Evolutionary conservation across 1,284 basidiomycete species (phyloP).

Genomic region (Abortiporus biennis): DNA sequence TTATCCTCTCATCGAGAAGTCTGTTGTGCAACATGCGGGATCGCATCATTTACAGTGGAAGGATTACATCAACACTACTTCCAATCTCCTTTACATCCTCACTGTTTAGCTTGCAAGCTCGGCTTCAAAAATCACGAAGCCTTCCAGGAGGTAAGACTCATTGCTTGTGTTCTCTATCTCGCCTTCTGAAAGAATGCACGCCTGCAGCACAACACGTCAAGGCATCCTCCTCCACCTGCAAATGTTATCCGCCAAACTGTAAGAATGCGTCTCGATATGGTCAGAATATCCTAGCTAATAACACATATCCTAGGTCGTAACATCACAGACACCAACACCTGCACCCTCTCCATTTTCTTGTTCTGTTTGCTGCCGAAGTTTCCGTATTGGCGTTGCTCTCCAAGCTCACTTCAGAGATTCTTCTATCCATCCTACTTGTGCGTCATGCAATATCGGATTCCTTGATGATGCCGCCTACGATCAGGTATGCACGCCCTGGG

Average conservation of each 20-base stretch:
- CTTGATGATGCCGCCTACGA: slow-evolving; percentile 8
- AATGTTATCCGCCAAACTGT: slow-evolving; percentile 1
- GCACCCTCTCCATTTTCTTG: background rate
- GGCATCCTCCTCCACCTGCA: slow-evolving; percentile 8
- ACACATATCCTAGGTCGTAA: too few relatives aligned
- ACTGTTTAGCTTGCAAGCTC: slow-evolving; percentile 8
- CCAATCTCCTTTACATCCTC: slow-evolving; percentile 8
- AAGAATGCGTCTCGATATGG: background rate
- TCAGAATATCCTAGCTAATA: too few relatives aligned
- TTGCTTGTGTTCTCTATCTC: background rate
- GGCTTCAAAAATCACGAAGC: slow-evolving; percentile 9
- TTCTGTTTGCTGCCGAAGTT: slow-evolving; percentile 7
- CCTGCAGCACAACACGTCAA: slow-evolving; percentile 6
- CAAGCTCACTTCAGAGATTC: slow-evolving; percentile 10
- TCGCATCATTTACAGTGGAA: slow-evolving; percentile 7
- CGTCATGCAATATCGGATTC: slow-evolving; percentile 9
- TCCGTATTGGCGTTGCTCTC: slow-evolving; percentile 1
- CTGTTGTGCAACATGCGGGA: slow-evolving; percentile 10
- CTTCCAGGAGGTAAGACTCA: slow-evolving; percentile 9
- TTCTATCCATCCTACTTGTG: slow-evolving; percentile 11
- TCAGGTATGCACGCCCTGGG: slow-evolving; percentile 4
- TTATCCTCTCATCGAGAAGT: slow-evolving; percentile 6
- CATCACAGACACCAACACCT: background rate
- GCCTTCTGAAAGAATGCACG: background rate
- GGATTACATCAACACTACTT: slow-evolving; percentile 9